Conservation (phyloP, 1,139 yeast genomes). For the Blastobotrys ciferrii region DNA sequence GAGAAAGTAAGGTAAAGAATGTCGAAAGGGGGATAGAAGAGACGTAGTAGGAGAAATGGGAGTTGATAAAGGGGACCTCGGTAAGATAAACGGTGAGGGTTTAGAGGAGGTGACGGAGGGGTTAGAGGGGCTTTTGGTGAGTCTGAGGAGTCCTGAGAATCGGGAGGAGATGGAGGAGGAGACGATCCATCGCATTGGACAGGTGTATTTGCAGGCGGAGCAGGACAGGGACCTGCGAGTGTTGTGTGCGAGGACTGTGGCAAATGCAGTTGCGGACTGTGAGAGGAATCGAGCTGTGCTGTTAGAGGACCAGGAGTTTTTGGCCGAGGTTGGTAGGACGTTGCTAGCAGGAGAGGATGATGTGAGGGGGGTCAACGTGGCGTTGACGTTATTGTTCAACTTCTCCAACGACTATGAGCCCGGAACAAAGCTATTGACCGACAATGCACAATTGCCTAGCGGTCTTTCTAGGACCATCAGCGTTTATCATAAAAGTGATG, state of each 20-base stretch:
- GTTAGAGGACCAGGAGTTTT: constrained; percentile 12
- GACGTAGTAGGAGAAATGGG: not conserved
- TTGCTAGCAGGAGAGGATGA: constrained; percentile 6
- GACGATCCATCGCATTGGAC: constrained; percentile 5
- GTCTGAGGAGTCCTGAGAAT: constrained; percentile 11
- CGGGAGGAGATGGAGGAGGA: constrained; percentile 1
- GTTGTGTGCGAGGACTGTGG: constrained; percentile 7
- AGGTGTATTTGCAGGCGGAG: constrained; percentile 1
- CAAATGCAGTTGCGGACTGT: constrained; percentile 18
- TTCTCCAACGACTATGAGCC: constrained; percentile 17
- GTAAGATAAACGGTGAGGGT: not conserved
- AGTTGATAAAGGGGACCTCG: not conserved
- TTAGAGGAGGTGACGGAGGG: not conserved
- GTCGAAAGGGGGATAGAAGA: too few relatives aligned
- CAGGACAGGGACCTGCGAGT: not conserved
- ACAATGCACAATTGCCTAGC: constrained; percentile 2
- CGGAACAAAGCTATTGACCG: constrained; percentile 9
- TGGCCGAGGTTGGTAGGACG: constrained; percentile 6
- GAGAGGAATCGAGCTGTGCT: constrained; percentile 17
- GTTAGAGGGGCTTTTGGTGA: constrained; percentile 8
- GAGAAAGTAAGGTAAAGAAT: too few relatives aligned
- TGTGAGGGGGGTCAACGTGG: constrained; percentile 12
- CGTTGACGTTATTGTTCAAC: constrained; percentile 16
- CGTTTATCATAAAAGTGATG: constrained; percentile 4
- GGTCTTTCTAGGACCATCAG: constrained; percentile 8